Conservation (phyloP, 176 grass and related monocot species). For the Areca catechu region DNA sequence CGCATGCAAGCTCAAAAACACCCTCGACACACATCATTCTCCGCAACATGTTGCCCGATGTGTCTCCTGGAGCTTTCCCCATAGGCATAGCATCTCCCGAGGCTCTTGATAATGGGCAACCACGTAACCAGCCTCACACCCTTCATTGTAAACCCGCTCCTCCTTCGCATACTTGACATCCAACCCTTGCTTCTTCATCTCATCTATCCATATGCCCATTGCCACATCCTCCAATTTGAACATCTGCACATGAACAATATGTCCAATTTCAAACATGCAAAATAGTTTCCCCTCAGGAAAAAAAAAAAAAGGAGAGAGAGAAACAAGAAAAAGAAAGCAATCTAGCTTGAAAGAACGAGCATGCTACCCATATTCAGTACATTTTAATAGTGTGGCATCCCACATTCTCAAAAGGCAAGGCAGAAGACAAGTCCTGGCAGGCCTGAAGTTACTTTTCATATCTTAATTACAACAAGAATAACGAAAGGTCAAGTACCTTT, state of each 20-base stretch:
- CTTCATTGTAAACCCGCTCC: conserved; percentile 61
- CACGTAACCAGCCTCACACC: conserved; percentile 79
- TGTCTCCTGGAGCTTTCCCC: conserved; percentile 74
- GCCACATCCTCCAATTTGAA: conserved; percentile 99
- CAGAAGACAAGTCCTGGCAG: neutral
- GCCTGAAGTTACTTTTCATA: neutral
- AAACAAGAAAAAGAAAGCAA: neutral
- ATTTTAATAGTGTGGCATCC: no score
- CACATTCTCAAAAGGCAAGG: no score
- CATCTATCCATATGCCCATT: conserved; percentile 95
- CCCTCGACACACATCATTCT: conserved; percentile 6
- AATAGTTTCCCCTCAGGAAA: conserved; percentile 9
- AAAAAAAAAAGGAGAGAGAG: neutral
- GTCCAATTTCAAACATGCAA: no score
- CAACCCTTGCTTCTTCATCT: conserved; percentile 69
- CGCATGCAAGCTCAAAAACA: no score
- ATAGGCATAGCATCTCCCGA: conserved; percentile 86
- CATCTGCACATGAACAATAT: conserved; percentile 53
- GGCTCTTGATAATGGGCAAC: conserved; percentile 97
- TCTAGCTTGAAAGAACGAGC: no score
- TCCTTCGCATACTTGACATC: conserved; percentile 70
- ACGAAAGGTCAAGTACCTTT: conserved; percentile 45
- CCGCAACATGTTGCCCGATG: conserved; percentile 66
- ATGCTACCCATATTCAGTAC: no score
- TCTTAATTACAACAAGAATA: neutral